These are phyloP conservation scores for Uronychia binucleata DNA, from an alignment of 73 alveolate species.

Conservation along the genomic window DNA sequence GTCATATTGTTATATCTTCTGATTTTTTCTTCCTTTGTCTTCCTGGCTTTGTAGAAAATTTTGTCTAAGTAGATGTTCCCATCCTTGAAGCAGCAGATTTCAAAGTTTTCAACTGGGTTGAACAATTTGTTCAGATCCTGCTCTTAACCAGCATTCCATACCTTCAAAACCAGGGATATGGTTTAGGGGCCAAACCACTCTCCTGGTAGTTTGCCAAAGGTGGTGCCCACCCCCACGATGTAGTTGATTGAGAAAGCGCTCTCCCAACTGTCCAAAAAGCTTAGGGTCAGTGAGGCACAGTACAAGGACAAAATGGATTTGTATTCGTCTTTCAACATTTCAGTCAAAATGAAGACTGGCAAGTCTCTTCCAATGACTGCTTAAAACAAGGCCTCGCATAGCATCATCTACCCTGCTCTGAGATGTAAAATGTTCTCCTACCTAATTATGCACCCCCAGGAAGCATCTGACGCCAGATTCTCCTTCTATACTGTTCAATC, in stretches of 20 bases:
- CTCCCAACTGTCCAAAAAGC: neutral
- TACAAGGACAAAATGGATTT: neutral
- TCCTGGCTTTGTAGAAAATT: constrained; percentile 8
- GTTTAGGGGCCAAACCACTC: constrained; percentile 50
- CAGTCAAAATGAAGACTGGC: neutral
- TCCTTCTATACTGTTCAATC: neutral
- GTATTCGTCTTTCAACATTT: neutral
- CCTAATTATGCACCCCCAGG: constrained; percentile 51
- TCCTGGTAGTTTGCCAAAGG: constrained; percentile 35
- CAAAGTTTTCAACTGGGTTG: constrained; percentile 20
- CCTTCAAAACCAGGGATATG: constrained; percentile 15
- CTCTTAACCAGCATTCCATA: too few relatives aligned
- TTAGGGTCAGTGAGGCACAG: too few relatives aligned
- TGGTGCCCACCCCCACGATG: constrained; percentile 21
- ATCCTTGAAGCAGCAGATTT: constrained; percentile 25
- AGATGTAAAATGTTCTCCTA: neutral
- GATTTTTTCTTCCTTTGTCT: neutral
- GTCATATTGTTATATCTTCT: neutral
- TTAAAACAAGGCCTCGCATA: constrained; percentile 29
- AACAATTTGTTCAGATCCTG: constrained; percentile 30
- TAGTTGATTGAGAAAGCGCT: constrained; percentile 32
- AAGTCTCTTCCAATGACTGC: constrained; percentile 11
- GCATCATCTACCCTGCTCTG: constrained; percentile 44
- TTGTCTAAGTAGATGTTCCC: constrained; percentile 38
- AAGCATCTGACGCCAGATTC: constrained; percentile 14